Evolutionary conservation across 768 basidiomycete species (phyloP).

Genomic region (Porphyrellus cyaneotinctus): DNA sequence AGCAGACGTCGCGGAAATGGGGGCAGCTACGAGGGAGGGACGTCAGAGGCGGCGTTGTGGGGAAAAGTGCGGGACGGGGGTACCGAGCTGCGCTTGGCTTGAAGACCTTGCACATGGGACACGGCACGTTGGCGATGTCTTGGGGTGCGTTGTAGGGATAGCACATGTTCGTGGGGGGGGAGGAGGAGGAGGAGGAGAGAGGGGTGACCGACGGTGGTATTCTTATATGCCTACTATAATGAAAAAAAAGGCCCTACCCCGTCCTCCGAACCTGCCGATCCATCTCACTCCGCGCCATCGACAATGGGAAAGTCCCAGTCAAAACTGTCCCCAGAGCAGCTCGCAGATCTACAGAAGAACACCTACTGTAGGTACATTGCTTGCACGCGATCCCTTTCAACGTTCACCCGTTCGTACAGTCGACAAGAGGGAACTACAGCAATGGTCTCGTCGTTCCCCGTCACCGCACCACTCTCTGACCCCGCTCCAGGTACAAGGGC

Average conservation of each 20-base stretch:
- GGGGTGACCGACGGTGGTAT: conserved; percentile 15
- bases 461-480: conserved; percentile 8
- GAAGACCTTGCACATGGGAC: conserved; percentile 86
- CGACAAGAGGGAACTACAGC: conserved; percentile 95
- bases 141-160: conserved; percentile 60
- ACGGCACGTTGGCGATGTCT: conserved; percentile 64
- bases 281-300: conserved; percentile 22
- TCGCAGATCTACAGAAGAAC: conserved; percentile 93
- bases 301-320: conserved; percentile 97
- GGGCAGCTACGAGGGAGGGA: conserved; percentile 53
- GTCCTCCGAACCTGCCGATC: not conserved
- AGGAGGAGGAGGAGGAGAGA: conserved; percentile 16
- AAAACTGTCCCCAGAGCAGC: conserved; percentile 91
- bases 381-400: conserved; percentile 8
- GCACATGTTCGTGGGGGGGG: conserved; percentile 51
- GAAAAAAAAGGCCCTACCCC: conserved; percentile 28
- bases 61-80: conserved; percentile 10
- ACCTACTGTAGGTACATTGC: conserved; percentile 77
- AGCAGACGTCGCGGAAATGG: conserved; percentile 70
- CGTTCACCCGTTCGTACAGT: conserved; percentile 45
- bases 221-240: conserved; percentile 33
- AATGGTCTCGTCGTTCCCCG: conserved; percentile 55
- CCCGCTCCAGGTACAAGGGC: conserved; percentile 83
- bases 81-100: conserved; percentile 56
- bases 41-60: conserved; percentile 16